Evolutionary conservation across 805 yeast species (phyloP).

Genomic region (Candida tammaniensis): DNA sequence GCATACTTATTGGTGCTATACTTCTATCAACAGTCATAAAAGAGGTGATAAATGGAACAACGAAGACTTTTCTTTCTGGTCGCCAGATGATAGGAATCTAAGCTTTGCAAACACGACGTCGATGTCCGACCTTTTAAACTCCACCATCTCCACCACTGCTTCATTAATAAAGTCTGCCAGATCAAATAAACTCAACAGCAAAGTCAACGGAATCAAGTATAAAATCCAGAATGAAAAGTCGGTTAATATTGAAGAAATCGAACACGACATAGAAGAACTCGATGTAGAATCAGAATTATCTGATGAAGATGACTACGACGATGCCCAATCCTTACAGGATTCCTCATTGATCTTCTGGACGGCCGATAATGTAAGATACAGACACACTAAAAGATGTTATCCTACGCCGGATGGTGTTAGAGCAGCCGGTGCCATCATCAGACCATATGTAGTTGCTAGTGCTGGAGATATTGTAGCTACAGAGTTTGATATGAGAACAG

Average conservation of each 20-base stretch:
- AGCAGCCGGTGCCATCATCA: slow-evolving; percentile 67
- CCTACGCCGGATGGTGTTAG: slow-evolving; percentile 63
- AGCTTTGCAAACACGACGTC: slow-evolving; percentile 16
- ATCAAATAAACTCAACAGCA: slow-evolving; percentile 8
- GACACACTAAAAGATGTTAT: slow-evolving; percentile 32
- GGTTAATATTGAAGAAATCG: slow-evolving; percentile 7
- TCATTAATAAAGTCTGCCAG: slow-evolving; percentile 8
- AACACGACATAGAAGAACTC: slow-evolving; percentile 3
- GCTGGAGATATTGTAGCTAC: slow-evolving; percentile 56
- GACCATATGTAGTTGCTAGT: slow-evolving; percentile 72
- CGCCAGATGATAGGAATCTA: slow-evolving; percentile 53
- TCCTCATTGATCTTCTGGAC: slow-evolving; percentile 23
- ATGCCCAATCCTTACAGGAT: slow-evolving; percentile 17
- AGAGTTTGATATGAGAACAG: slow-evolving; percentile 55
- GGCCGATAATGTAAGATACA: slow-evolving; percentile 19
- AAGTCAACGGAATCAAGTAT: slow-evolving; percentile 10
- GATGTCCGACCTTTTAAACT: slow-evolving; percentile 9
- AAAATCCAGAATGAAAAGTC: slow-evolving; percentile 9
- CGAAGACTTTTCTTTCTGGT: slow-evolving; percentile 90
- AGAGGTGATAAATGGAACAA: slow-evolving; percentile 94
- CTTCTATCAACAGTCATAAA: slow-evolving; percentile 66
- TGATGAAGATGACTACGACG: slow-evolving; percentile 14
- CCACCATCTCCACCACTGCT: slow-evolving; percentile 13
- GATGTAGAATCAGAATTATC: slow-evolving; percentile 5
- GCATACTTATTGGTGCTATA: slow-evolving; percentile 86